Evolutionary conservation across 140 eudicot genomes (phyloP).

Genomic region (Cichorium intybus): DNA sequence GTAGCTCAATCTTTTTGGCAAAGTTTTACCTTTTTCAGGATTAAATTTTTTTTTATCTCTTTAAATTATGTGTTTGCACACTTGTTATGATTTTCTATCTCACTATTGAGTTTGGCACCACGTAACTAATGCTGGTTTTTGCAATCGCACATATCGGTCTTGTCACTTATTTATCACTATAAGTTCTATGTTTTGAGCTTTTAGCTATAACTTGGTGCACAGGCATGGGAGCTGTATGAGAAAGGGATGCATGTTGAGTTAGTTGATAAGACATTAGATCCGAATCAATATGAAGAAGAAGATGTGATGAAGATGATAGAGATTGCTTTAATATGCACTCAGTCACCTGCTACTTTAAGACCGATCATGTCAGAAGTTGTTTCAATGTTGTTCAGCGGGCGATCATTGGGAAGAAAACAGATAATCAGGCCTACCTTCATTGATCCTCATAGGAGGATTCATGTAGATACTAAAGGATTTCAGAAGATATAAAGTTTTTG

Average conservation of each 20-base stretch:
- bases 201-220: background rate
- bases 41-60: too few relatives aligned
- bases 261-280: conserved; percentile 37
- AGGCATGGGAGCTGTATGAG: conserved; percentile 59
- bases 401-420: conserved; percentile 1
- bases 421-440: conserved; percentile 24
- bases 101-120: background rate
- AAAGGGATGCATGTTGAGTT: conserved; percentile 28
- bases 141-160: background rate
- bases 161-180: background rate
- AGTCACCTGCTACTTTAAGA: conserved; percentile 39
- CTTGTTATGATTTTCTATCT: background rate
- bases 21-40: background rate
- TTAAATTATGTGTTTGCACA: background rate
- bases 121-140: background rate
- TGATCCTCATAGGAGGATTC: conserved; percentile 5
- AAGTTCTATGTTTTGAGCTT: background rate
- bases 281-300: conserved; percentile 30
- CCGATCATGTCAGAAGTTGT: conserved; percentile 58
- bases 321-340: conserved; percentile 51
- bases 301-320: conserved; percentile 44
- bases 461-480: background rate
- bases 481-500: background rate
- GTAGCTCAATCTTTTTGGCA: too few relatives aligned
- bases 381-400: conserved; percentile 33